Evolutionary conservation across 805 yeast genomes (phyloP), one percentile per base, ranked within the genome.

Genomic region (Peterozyma toletana): DNA sequence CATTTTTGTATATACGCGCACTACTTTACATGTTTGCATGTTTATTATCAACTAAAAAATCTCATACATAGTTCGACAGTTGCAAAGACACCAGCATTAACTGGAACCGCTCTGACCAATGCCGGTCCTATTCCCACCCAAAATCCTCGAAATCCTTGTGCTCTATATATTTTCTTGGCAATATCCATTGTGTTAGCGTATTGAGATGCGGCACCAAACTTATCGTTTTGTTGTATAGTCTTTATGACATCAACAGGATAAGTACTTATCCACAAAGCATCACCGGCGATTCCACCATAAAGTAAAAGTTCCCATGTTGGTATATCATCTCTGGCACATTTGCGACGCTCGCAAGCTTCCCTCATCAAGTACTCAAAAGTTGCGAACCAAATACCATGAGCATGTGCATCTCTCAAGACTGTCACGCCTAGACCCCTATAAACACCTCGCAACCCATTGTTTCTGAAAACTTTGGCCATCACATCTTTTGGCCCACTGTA

Each of bases 21-120:
- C 27, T 21, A 21, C 27, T 4, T 21, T 21, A 21, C 7, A 21
- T 21, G 4, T 21, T 21, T 21, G 27, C 27, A 21, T 5, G 7
- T 21, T 7, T 21, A 21, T 5, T 27, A 21, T 51, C 55, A 78
- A 7, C 76, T 78, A 63, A 80, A 58, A 11, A 74, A 35, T 41
- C 91, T 62, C 48, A 83, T 59, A 0, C 86, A 81, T 42, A 77
- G 63, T 54, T 83, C 91, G 2, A 83, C 89, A 13, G 83, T 76
- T 2, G 88, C 85, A 67, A 83, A 83, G 0, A 90, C 83, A n/a
- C 86, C 86, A 1, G 90, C 86, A 54, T 79, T 72, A 50, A 82
- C 75, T 3, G 85, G 85, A 34, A 76, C 68, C 0, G 85, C 85
- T 53, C 85, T 67, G 3, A 77, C 55, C 35, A 74, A 52, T 4